These are phyloP conservation scores for Lactuca saligna DNA, from an alignment of 129 eudicot species.

Conservation along the genomic window DNA sequence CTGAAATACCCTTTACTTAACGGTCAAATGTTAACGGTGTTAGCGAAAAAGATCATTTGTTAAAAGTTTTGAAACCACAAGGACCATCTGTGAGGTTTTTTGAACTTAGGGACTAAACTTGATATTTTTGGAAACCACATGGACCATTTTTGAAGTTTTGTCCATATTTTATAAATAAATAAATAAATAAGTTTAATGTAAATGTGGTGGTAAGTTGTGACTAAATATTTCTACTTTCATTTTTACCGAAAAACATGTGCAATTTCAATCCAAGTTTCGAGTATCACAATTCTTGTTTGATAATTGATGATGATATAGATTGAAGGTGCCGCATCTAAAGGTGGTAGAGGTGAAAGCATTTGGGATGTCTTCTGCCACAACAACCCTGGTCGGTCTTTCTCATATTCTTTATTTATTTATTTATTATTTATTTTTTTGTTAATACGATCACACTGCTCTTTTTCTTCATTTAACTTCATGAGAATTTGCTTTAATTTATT, in stretches of 20 bases:
- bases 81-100: no score
- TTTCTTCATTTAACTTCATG: background rate
- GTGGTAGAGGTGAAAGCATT: constrained; percentile 36
- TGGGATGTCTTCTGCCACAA: constrained; percentile 45
- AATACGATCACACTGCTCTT: background rate
- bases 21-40: no score
- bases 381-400: constrained; percentile 26
- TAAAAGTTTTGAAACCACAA: no score
- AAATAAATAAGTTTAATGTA: constrained; percentile 38
- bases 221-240: no score
- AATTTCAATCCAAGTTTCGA: background rate
- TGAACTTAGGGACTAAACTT: no score
- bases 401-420: constrained; percentile 11
- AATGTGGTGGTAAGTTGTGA: constrained; percentile 23
- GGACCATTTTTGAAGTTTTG: no score
- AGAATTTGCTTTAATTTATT: background rate
- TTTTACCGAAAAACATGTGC: background rate
- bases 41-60: no score
- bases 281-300: background rate
- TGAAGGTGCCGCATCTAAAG: constrained; percentile 46
- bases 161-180: no score
- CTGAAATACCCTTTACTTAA: no score
- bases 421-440: background rate
- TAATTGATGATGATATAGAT: constrained; percentile 26
- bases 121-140: no score